Evolutionary conservation across 768 basidiomycete genomes (phyloP), one percentile per base, ranked within the genome.

Genomic region (Pisolithus sp.): DNA sequence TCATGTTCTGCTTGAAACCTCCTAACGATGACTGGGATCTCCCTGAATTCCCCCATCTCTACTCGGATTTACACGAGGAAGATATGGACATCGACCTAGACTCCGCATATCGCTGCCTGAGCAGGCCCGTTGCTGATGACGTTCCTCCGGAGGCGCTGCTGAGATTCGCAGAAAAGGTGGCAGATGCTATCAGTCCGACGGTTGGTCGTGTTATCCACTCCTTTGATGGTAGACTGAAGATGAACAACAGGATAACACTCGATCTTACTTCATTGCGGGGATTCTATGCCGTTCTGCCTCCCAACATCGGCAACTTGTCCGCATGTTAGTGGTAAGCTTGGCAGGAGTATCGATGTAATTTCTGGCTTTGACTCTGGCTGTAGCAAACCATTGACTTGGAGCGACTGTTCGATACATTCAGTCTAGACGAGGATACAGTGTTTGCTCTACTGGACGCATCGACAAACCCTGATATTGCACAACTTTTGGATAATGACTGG

Each of bases 1-100:
- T 90, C 21, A 84, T 89, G 78, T 85, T 89, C 58, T 89, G 86
- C 62, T 71, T 91, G 45, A 90, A 90, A 61, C 86, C 86, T 0
- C 71, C 79, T 10, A 78, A 81, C 54, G 83, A 89, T n/a, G 87
- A 90, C 51, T 90, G 86, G 86, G 86, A 88, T 53, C 68, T 79
- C 24, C 80, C 80, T 2, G 80, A 81, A 10, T 90, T 89, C 58
- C 87, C 89, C 0, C 78, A 83, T 61, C 62, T 89, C 21, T 80
- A 83, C 56, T 76, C 85, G 2, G 79, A 87, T 61, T 62, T 89
- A 30, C 74, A 74, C 23, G 71, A 69, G n/a, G 70, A 72, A 15
- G 60, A 72, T n/a, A 68, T 73, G 4, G 76, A 79, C 31, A 74
- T 81, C 49, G 79, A 83, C 60, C 63, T 90, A 4, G 80, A 84